These are phyloP conservation scores for Hirsutella rhossiliensis DNA, from an alignment of 2,329 filamentous ascomycete species.

Conservation along the genomic window DNA sequence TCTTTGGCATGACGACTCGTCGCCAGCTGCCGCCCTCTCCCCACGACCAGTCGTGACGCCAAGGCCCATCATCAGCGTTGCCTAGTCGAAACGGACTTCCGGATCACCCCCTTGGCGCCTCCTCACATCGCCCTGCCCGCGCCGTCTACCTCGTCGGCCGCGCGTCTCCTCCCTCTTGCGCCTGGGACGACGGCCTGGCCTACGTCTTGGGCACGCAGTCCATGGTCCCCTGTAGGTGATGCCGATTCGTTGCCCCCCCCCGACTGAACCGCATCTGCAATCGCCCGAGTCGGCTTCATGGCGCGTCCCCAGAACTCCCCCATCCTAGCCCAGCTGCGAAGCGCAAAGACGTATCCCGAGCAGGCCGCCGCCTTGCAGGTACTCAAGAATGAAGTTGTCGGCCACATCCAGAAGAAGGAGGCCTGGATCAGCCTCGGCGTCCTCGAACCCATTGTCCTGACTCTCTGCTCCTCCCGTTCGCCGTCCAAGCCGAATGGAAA, in stretches of 20 bases:
- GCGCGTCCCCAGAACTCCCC: conserved; percentile 38
- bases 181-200: conserved; percentile 1
- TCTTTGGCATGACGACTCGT: no score
- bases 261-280: conserved; percentile 1
- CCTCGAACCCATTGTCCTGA: conserved; percentile 43
- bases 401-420: conserved; percentile 79
- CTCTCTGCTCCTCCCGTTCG: conserved; percentile 25
- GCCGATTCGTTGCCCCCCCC: conserved; percentile 4
- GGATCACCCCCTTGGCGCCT: background rate
- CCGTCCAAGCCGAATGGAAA: conserved; percentile 25
- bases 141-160: background rate
- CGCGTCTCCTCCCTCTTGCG: background rate
- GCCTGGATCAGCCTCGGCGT: conserved; percentile 60
- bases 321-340: conserved; percentile 44
- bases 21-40: background rate
- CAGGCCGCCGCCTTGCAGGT: conserved; percentile 51
- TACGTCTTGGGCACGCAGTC: background rate
- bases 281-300: conserved; percentile 27
- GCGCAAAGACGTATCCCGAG: conserved; percentile 37
- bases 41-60: background rate
- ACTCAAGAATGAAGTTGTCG: conserved; percentile 83
- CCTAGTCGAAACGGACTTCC: background rate
- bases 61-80: background rate
- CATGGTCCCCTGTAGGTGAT: conserved; percentile 3
- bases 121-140: background rate